A percentile compares a stretch with the other conserved stretches of the same genome.
Conservation (phyloP, 148 eudicot genomes). For the Pharnaceum exiguum region DNA sequence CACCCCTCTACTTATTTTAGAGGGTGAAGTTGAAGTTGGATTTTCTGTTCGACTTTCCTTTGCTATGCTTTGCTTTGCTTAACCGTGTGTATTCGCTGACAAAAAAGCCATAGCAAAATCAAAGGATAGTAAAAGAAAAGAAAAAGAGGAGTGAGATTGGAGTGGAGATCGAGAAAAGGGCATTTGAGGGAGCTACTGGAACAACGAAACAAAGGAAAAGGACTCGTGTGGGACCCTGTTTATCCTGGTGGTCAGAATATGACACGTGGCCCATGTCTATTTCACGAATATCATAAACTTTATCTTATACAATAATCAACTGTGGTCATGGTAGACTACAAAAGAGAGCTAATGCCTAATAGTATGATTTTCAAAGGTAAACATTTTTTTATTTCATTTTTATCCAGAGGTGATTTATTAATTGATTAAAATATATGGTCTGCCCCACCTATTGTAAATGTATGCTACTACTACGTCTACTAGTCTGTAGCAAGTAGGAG, state of each 20-base stretch:
- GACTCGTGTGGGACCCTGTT: background rate
- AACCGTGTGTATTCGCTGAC: slow-evolving; percentile 21
- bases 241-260: background rate
- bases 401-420: background rate
- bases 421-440: background rate
- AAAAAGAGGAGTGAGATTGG: no score
- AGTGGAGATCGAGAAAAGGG: no score
- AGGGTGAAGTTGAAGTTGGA: slow-evolving; percentile 4
- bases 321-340: no score
- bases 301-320: no score
- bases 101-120: background rate
- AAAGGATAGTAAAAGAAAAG: background rate
- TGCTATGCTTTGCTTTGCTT: slow-evolving; percentile 10
- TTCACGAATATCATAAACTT: slow-evolving; percentile 11
- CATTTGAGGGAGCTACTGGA: no score
- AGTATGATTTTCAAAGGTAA: background rate
- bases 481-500: no score
- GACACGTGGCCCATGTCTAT: slow-evolving; percentile 16
- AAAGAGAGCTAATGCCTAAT: no score
- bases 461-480: no score
- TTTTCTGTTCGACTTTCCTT: background rate
- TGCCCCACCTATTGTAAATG: no score
- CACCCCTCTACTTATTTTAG: background rate
- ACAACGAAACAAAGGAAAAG: no score
- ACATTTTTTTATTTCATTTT: background rate